Percentiles rank a stretch among this genome's conserved stretches.
phyloP scores from a whole-genome alignment of 2,329 filamentous ascomycete genomes.

The Xylariaceae sp. region DNA sequence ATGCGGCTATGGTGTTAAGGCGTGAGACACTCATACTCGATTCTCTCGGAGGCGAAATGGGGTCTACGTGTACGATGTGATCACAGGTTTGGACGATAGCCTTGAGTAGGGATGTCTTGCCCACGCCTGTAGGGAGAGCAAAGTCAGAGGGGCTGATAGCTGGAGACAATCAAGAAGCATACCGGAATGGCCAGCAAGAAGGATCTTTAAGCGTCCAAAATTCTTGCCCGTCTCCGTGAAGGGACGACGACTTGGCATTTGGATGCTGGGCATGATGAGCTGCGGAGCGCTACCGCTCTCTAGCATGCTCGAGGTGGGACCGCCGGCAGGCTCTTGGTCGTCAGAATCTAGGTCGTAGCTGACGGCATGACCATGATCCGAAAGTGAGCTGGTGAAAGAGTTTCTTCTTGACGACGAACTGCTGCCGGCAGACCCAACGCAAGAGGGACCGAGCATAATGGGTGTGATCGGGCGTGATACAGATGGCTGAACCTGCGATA shows the following conservation, averaged over 20 bases:
- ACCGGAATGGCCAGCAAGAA: slow-evolving; percentile 83
- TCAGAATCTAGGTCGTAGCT: slow-evolving; percentile 57
- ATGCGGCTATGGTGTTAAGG: slow-evolving; percentile 18
- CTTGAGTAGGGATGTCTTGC: slow-evolving; percentile 89
- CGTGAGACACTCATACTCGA: slow-evolving; percentile 22
- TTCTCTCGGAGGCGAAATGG: slow-evolving; percentile 52
- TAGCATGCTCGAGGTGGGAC: slow-evolving; percentile 50
- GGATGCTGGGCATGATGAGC: slow-evolving; percentile 97
- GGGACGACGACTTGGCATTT: slow-evolving; percentile 85
- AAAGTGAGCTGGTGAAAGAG: slow-evolving; percentile 57
- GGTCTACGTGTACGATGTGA: slow-evolving; percentile 93
- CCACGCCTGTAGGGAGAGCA: slow-evolving; percentile 63
- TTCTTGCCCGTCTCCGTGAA: slow-evolving; percentile 88
- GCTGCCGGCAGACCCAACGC: slow-evolving; percentile 52
- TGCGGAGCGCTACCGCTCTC: slow-evolving; percentile 69
- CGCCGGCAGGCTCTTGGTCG: slow-evolving; percentile 52
- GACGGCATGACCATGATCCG: slow-evolving; percentile 51
- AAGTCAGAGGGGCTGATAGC: slow-evolving; percentile 31
- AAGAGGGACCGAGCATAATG: slow-evolving; percentile 50
- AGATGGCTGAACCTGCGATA: slow-evolving; percentile 40
- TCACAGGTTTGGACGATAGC: slow-evolving; percentile 86
- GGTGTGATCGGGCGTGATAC: slow-evolving; percentile 55
- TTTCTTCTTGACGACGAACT: slow-evolving; percentile 56
- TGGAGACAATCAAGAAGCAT: slow-evolving; percentile 36
- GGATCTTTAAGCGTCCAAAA: slow-evolving; percentile 86